Percentiles rank a stretch among this genome's conserved stretches.
Conservation (phyloP, 2,329 filamentous ascomycete species). For the Elsinoe batatas region DNA sequence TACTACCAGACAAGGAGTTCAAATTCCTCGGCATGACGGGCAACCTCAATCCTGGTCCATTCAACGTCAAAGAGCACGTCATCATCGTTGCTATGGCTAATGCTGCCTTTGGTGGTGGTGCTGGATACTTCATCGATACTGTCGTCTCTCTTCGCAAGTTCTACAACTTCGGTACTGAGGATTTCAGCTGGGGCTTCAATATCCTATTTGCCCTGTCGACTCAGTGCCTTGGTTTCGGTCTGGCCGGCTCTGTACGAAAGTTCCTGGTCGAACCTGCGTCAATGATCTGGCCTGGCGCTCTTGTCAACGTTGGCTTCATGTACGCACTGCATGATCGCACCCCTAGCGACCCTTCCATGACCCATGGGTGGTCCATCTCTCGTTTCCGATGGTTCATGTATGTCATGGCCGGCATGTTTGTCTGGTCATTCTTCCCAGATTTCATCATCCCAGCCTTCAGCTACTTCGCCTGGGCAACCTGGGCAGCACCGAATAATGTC, state of each 20-base stretch:
- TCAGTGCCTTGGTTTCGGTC: constrained; percentile 76
- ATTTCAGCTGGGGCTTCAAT: constrained; percentile 63
- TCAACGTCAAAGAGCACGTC: constrained; percentile 29
- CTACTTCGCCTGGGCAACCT: constrained; percentile 82
- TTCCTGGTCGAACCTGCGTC: constrained; percentile 76
- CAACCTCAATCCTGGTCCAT: constrained; percentile 45
- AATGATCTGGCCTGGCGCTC: constrained; percentile 87
- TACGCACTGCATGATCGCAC: constrained; percentile 62
- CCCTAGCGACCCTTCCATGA: constrained; percentile 53
- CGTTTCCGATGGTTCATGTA: constrained; percentile 75
- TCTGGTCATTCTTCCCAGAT: constrained; percentile 77
- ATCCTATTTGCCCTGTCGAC: constrained; percentile 78
- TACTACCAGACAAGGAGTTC: constrained; percentile 37
- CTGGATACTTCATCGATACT: constrained; percentile 21
- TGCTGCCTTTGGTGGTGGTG: constrained; percentile 41
- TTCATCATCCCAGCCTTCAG: constrained; percentile 74
- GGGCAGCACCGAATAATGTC: constrained; percentile 77
- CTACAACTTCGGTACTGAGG: constrained; percentile 58
- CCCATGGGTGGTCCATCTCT: constrained; percentile 69
- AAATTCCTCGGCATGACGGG: constrained; percentile 46
- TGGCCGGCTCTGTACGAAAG: constrained; percentile 69
- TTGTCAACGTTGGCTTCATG: constrained; percentile 75
- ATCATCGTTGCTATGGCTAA: constrained; percentile 33
- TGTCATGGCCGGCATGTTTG: constrained; percentile 59
- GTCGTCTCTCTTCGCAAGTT: constrained; percentile 45